phyloP scores from a whole-genome alignment of 2,329 filamentous ascomycete genomes.

The Penicillium griseofulvum region DNA sequence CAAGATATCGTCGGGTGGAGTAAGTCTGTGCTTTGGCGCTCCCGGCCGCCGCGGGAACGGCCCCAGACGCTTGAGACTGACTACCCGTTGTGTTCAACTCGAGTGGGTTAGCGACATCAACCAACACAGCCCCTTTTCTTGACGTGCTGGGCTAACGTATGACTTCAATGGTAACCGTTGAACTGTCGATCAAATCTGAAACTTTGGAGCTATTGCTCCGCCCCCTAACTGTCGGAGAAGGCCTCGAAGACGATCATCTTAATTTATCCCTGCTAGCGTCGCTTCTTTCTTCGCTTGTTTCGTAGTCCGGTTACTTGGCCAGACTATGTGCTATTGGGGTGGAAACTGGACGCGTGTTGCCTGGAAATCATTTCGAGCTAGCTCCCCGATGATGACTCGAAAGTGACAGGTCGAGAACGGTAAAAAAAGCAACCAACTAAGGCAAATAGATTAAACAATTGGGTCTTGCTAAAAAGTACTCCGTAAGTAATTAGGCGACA shows the following conservation, averaged over 20 bases:
- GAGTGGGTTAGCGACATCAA: not conserved
- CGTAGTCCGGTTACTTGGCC: not conserved
- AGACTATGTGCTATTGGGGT: not conserved
- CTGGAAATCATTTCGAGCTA: not conserved
- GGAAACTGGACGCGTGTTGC: not conserved
- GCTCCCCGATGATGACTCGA: no score
- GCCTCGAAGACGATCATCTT: not conserved
- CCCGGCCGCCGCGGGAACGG: not conserved
- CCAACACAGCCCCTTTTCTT: not conserved
- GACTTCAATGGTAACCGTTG: no score
- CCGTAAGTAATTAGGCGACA: no score
- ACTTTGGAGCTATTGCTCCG: not conserved
- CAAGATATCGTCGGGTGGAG: not conserved
- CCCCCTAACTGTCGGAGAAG: not conserved
- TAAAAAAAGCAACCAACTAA: no score
- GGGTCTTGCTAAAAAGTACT: no score
- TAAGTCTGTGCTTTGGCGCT: no score
- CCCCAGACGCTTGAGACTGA: no score
- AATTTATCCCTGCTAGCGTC: not conserved
- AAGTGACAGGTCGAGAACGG: no score
- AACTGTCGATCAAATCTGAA: not conserved
- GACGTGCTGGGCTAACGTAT: not conserved
- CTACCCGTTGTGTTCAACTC: no score
- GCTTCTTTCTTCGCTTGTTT: not conserved
- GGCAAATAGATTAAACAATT: no score